Evolutionary conservation across 441 rosid genomes (phyloP).

Genomic region (Hypseocharis bilobata): DNA sequence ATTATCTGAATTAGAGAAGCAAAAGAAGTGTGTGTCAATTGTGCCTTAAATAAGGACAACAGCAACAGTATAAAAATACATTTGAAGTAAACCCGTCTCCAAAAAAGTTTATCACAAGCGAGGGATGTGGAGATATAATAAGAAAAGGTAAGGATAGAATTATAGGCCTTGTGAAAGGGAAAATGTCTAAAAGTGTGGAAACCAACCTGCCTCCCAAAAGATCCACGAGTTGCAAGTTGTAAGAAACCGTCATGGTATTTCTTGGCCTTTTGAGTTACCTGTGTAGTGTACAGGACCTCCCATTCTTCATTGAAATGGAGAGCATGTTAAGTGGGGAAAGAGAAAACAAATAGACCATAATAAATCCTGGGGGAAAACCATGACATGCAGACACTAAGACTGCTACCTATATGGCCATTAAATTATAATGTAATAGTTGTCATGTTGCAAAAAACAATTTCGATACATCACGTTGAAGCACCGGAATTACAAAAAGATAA

Average conservation of each 20-base stretch:
- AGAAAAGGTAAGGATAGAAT: too few relatives aligned
- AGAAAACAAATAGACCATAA: neutral
- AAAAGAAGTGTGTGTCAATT: neutral
- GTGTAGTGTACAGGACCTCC: conserved; percentile 46
- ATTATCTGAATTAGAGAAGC: conserved; percentile 12
- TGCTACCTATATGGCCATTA: neutral
- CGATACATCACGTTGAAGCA: neutral
- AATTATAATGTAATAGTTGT: neutral
- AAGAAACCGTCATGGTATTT: conserved; percentile 52
- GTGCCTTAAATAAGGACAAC: neutral
- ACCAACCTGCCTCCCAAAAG: conserved; percentile 39
- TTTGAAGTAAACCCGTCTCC: neutral
- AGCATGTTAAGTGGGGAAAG: neutral
- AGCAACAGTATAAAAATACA: neutral
- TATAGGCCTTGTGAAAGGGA: neutral
- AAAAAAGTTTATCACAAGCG: neutral
- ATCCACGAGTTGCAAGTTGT: conserved; percentile 26
- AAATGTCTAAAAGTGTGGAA: neutral
- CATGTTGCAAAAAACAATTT: neutral
- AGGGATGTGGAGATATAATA: too few relatives aligned
- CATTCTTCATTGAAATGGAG: conserved; percentile 28
- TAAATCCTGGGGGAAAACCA: neutral
- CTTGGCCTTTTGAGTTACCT: conserved; percentile 46
- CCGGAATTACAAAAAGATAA: neutral
- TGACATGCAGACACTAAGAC: neutral